phyloP scores from a whole-genome alignment of 208 protist genomes.

The Leishmania amazonensis region DNA sequence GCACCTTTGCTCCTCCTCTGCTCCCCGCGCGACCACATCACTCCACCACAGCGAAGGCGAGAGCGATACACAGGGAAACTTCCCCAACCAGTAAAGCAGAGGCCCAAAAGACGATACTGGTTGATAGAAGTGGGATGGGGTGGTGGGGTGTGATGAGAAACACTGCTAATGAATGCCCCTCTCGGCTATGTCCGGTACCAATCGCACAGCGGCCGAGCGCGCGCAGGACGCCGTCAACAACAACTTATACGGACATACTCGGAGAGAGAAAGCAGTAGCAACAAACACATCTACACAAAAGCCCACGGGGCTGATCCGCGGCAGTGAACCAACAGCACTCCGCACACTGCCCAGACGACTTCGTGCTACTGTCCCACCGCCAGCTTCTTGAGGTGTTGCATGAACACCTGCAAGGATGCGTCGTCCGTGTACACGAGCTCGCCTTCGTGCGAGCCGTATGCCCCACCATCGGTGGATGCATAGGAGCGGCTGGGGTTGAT shows the following conservation, averaged over 20 bases:
- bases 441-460: constrained; percentile 68
- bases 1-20: not conserved
- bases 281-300: not conserved
- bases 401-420: constrained; percentile 97
- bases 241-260: not conserved
- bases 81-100: not conserved
- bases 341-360: not conserved
- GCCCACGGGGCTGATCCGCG: not conserved
- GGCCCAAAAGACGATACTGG: constrained; percentile 1
- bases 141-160: not conserved
- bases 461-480: constrained; percentile 43
- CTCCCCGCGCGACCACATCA: not conserved
- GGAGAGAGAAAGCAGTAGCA: not conserved
- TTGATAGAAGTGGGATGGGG: not conserved
- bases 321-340: not conserved
- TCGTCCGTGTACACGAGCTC: constrained; percentile 98
- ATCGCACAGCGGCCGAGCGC: not conserved
- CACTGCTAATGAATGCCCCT: not conserved
- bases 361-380: constrained; percentile 81
- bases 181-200: not conserved
- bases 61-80: not conserved
- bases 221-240: not conserved
- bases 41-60: too few species aligned
- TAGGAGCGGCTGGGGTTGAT: constrained; percentile 98
- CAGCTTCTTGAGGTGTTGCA: constrained; percentile 97